Conservation (phyloP, 345 rosid genomes). For the Erodium maritimum region DNA sequence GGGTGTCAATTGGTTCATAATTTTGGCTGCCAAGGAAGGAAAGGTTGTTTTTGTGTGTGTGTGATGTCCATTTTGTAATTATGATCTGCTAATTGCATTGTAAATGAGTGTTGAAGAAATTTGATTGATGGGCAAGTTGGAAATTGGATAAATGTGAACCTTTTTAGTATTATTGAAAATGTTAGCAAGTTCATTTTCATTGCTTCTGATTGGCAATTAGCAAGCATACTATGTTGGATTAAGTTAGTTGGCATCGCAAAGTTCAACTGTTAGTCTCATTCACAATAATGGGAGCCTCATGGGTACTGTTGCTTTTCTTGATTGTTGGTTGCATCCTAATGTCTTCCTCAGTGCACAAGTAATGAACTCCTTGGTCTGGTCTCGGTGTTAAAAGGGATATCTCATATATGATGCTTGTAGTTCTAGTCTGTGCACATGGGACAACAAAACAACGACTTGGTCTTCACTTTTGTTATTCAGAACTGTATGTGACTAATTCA, state of each 20-base stretch:
- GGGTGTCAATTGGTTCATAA: neutral
- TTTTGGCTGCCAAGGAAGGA: too few species aligned
- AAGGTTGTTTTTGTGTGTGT: too few species aligned
- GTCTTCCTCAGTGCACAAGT: neutral
- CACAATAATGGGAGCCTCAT: neutral
- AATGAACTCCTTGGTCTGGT: neutral
- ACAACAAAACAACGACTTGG: neutral
- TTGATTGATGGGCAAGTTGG: neutral
- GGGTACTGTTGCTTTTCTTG: too few species aligned
- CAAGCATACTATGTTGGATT: neutral
- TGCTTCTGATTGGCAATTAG: neutral
- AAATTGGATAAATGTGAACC: neutral
- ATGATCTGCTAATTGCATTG: too few species aligned
- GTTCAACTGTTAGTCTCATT: neutral
- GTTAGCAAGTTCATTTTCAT: neutral
- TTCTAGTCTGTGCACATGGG: neutral
- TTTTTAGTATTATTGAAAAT: too few species aligned
- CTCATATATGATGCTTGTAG: neutral
- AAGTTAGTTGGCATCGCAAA: neutral
- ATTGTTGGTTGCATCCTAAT: neutral
- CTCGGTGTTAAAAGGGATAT: neutral
- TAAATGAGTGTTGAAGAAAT: neutral
- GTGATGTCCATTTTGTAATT: too few species aligned
- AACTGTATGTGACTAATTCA: neutral
- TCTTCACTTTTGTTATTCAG: constrained; percentile 1